Evolutionary conservation across 2,329 filamentous ascomycete species (phyloP).

Genomic region (Alternaria conjuncta): DNA sequence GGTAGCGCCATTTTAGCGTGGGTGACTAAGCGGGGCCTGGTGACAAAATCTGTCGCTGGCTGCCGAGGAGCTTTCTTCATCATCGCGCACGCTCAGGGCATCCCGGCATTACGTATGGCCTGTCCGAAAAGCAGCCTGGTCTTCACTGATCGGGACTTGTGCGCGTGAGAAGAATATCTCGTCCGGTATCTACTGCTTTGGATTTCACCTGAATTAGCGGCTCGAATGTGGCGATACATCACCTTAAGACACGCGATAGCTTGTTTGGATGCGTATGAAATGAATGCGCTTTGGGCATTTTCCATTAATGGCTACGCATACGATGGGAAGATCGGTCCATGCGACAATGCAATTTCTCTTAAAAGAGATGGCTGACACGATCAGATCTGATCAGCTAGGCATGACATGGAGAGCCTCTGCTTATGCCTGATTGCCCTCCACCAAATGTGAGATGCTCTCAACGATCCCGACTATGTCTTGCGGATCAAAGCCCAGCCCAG

Average conservation of each 20-base stretch:
- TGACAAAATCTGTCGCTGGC: slow-evolving; percentile 31
- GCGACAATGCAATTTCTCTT: not conserved
- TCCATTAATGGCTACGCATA: not conserved
- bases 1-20: slow-evolving; percentile 24
- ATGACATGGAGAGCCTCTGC: not conserved
- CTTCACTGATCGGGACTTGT: slow-evolving; percentile 54
- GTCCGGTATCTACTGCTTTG: slow-evolving; percentile 61
- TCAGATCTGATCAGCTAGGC: not conserved
- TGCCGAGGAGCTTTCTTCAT: slow-evolving; percentile 19
- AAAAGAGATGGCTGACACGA: not conserved
- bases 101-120: slow-evolving; percentile 40
- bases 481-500: not conserved
- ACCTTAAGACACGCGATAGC: not conserved
- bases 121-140: slow-evolving; percentile 42
- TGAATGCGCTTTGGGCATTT: not conserved
- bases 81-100: slow-evolving; percentile 48
- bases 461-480: not conserved
- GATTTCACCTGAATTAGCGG: slow-evolving; percentile 58
- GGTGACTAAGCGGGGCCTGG: slow-evolving; percentile 40
- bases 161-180: slow-evolving; percentile 54
- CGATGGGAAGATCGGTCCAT: not conserved
- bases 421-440: not conserved
- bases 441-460: not conserved
- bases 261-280: not conserved
- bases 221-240: slow-evolving; percentile 60